A percentile compares a stretch with the other conserved stretches of the same genome.
Evolutionary conservation across 2,329 filamentous ascomycete species (phyloP).

Genomic region (Fusarium poae): DNA sequence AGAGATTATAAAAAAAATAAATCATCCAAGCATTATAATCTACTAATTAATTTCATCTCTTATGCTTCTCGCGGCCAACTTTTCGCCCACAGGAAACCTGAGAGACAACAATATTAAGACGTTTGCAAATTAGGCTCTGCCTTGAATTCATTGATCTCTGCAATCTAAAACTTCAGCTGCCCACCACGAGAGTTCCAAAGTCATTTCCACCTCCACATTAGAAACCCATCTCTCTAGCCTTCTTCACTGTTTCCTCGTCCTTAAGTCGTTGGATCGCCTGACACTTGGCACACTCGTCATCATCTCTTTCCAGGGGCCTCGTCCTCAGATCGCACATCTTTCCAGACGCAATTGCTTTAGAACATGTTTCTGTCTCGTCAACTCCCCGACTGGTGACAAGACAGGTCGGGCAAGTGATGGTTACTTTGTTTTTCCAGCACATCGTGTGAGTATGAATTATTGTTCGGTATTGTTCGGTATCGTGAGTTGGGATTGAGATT

Average conservation of each 20-base stretch:
- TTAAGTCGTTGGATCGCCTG: background rate
- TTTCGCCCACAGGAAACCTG: no score
- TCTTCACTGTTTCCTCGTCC: background rate
- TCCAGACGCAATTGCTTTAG: accelerated
- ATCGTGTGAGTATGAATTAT: background rate
- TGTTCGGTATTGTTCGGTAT: background rate
- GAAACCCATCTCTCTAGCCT: background rate
- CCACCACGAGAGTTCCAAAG: background rate
- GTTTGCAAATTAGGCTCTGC: no score
- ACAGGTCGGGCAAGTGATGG: background rate
- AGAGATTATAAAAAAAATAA: no score
- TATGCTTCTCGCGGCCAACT: no score
- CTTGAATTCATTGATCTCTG: no score
- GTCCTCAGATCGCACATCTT: background rate
- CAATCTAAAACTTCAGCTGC: no score
- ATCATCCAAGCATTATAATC: no score
- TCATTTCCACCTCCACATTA: background rate
- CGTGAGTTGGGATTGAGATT: background rate
- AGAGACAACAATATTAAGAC: no score
- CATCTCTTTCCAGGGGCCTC: background rate
- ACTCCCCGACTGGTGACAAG: background rate
- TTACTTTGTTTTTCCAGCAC: background rate
- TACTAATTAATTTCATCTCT: no score
- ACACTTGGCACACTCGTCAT: background rate
- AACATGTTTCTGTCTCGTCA: background rate